Percentiles rank a stretch among this genome's conserved stretches.
Conservation (phyloP, 225 moss, liverwort and hornwort genomes). For the Physcomitrium patens region DNA sequence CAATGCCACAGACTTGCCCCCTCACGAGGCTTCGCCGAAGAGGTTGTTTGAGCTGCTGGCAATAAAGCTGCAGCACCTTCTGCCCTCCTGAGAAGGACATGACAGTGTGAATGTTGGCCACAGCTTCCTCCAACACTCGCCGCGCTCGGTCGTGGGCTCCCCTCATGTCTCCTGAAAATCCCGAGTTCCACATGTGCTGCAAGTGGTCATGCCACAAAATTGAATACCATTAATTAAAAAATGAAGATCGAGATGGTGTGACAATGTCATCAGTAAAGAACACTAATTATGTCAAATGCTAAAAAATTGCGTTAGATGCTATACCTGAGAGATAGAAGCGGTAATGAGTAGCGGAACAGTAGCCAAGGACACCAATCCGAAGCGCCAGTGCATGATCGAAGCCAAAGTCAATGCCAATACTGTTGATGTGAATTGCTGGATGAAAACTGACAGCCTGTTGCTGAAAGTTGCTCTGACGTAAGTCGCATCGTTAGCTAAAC, state of each 20-base stretch:
- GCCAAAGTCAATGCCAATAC: constrained; percentile 60
- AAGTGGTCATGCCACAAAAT: background rate
- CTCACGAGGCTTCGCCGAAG: constrained; percentile 64
- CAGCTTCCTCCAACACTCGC: constrained; percentile 78
- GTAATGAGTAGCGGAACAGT: constrained; percentile 67
- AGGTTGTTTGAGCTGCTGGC: constrained; percentile 69
- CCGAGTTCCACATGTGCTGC: constrained; percentile 87
- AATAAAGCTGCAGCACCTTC: constrained; percentile 72
- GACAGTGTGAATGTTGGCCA: constrained; percentile 77
- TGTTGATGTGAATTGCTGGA: constrained; percentile 72
- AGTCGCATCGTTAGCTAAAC: constrained; percentile 75
- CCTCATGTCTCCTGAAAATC: constrained; percentile 77
- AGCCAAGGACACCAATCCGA: constrained; percentile 68
- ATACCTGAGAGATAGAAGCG: constrained; percentile 75
- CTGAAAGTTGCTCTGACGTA: constrained; percentile 81
- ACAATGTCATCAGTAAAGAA: background rate
- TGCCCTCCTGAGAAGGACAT: constrained; percentile 76
- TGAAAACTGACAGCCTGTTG: constrained; percentile 76
- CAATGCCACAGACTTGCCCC: constrained; percentile 66
- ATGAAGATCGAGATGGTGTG: background rate
- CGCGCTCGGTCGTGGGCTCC: constrained; percentile 71
- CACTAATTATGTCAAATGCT: background rate
- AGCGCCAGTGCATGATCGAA: constrained; percentile 73
- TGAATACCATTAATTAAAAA: background rate
- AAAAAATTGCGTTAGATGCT: background rate